Percentiles rank a stretch among this genome's conserved stretches.
Conservation (phyloP, 2,329 filamentous ascomycete genomes). For the Fusarium xylarioides region DNA sequence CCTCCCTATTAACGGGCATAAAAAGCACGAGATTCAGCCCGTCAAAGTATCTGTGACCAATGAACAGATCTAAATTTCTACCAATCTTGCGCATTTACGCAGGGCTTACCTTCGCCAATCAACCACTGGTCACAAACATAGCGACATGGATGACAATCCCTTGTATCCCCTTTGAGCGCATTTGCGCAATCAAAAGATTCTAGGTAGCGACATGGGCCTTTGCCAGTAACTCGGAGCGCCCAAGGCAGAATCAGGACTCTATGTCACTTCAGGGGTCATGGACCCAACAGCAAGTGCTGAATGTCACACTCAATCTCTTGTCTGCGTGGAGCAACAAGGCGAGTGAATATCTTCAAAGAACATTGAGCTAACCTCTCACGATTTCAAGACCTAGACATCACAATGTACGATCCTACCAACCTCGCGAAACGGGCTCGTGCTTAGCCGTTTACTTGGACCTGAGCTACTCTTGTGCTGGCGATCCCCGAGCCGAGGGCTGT, state of each 20-base stretch:
- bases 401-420: neutral
- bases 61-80: neutral
- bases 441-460: neutral
- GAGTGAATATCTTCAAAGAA: too few species aligned
- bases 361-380: neutral
- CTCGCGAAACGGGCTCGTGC: neutral
- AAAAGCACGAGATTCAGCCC: neutral
- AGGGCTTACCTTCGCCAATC: neutral
- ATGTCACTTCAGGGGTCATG: neutral
- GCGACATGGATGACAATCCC: neutral
- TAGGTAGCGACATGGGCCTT: too few species aligned
- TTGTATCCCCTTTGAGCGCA: neutral
- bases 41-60: too few species aligned
- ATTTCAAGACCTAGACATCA: neutral
- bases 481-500: too few species aligned
- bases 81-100: neutral
- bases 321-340: neutral
- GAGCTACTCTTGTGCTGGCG: neutral
- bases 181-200: neutral
- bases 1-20: neutral
- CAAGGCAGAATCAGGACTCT: neutral
- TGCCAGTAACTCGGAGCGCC: neutral
- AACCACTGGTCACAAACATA: neutral
- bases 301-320: neutral
- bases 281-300: accelerated